Conservation (phyloP, 2,329 filamentous ascomycete genomes). For the Diaporthe sp. region DNA sequence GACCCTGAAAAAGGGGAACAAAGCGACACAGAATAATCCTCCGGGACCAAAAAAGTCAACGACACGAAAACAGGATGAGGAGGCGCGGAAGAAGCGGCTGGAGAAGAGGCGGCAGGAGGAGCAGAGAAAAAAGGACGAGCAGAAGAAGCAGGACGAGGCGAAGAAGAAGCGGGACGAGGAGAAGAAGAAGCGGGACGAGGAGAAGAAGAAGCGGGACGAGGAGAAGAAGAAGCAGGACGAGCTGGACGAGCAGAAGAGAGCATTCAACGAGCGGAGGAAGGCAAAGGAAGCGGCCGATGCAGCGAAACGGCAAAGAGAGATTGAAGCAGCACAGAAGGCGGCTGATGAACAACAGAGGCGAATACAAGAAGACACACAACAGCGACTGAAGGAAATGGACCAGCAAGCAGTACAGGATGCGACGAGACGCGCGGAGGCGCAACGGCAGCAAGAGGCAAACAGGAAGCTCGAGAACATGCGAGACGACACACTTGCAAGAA, state of each 20-base stretch:
- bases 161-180: neutral
- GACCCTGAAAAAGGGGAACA: too few species aligned
- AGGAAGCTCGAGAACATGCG: too few species aligned
- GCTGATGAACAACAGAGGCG: neutral
- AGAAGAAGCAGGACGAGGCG: neutral
- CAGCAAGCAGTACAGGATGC: neutral
- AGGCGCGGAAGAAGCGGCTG: neutral
- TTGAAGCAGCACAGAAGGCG: neutral
- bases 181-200: neutral
- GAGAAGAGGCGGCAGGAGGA: neutral
- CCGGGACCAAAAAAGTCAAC: neutral
- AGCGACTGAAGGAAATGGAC: neutral
- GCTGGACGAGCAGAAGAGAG: too few species aligned
- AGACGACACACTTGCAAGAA: too few species aligned
- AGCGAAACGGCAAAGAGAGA: neutral
- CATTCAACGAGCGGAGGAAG: neutral
- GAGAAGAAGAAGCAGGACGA: neutral
- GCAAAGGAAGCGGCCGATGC: neutral
- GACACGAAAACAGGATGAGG: neutral
- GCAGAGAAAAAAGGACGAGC: neutral
- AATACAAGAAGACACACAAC: neutral
- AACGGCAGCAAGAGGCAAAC: too few species aligned
- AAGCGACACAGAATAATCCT: too few species aligned
- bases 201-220: neutral
- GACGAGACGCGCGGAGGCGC: neutral